These are phyloP conservation scores for Epichloe elymi DNA, from an alignment of 2,329 filamentous ascomycete genomes.

Conservation along the genomic window DNA sequence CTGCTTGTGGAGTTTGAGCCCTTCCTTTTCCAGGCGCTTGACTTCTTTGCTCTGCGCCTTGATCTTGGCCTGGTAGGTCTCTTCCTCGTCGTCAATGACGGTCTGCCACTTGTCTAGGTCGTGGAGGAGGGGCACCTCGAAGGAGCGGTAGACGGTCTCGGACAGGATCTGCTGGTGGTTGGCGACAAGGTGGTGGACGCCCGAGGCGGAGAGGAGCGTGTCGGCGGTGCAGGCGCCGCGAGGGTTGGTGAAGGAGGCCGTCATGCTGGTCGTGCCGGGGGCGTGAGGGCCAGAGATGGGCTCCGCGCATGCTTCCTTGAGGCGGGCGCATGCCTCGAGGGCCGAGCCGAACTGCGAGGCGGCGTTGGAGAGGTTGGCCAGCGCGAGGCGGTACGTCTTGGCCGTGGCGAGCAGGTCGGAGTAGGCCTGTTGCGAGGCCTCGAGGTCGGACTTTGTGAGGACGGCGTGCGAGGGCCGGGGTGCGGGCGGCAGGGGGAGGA, in stretches of 20 bases:
- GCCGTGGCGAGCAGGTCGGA: constrained; percentile 47
- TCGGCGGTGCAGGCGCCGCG: constrained; percentile 46
- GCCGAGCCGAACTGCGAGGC: constrained; percentile 52
- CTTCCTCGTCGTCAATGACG: constrained; percentile 52
- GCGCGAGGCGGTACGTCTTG: constrained; percentile 49
- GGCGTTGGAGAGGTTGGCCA: constrained; percentile 45
- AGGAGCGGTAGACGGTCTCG: constrained; percentile 54
- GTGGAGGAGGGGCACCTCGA: constrained; percentile 57
- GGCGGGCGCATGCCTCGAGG: constrained; percentile 52
- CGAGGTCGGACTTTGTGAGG: constrained; percentile 50
- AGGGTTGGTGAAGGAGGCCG: constrained; percentile 33
- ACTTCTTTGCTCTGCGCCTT: constrained; percentile 46
- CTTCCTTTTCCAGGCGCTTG: constrained; percentile 50
- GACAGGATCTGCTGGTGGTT: constrained; percentile 59
- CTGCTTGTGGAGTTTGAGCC: constrained; percentile 47
- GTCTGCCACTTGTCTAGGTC: constrained; percentile 53
- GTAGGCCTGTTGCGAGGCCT: constrained; percentile 49
- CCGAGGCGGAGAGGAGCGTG: constrained; percentile 46
- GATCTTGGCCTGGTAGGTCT: constrained; percentile 42
- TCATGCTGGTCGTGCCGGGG: constrained; percentile 24
- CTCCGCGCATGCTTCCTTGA: constrained; percentile 53
- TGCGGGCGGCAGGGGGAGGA: constrained; percentile 44
- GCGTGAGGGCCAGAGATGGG: constrained; percentile 27
- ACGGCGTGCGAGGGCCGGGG: constrained; percentile 44
- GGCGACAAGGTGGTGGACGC: constrained; percentile 53